Percentiles rank a stretch among this genome's conserved stretches.
Evolutionary conservation across 2,329 filamentous ascomycete species (phyloP).

Genomic region (Botryotinia globosa): DNA sequence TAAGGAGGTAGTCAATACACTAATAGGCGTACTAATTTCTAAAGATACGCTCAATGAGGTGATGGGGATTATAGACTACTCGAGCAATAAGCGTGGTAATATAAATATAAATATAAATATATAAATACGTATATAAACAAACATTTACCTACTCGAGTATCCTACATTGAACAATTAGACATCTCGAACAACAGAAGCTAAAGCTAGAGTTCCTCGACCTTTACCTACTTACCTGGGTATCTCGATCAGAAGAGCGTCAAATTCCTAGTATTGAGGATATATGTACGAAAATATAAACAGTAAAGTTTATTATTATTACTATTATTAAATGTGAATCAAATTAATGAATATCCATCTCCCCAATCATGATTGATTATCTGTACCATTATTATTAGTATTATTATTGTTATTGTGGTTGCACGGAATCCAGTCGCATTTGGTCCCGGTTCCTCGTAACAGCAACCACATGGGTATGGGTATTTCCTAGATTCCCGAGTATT

Average conservation of each 20-base stretch:
- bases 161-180: not conserved
- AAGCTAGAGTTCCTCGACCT: not conserved
- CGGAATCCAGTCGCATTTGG: not conserved
- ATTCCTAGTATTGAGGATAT: not conserved
- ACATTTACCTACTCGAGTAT: not conserved
- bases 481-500: not conserved
- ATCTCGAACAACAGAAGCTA: not conserved
- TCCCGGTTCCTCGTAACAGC: not conserved
- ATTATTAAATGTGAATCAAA: not conserved
- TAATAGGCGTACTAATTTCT: not conserved
- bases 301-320: not conserved
- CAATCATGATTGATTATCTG: not conserved
- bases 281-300: not conserved
- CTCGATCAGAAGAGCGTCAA: not conserved
- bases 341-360: no score
- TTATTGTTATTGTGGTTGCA: not conserved
- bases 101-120: not conserved
- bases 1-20: not conserved
- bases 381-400: no score
- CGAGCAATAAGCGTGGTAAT: not conserved
- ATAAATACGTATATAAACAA: not conserved
- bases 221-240: not conserved
- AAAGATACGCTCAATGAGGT: not conserved
- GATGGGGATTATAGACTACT: not conserved
- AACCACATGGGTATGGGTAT: not conserved